These are phyloP conservation scores for Solanum peruvianum DNA, from an alignment of 257 asterid species.

Conservation along the genomic window DNA sequence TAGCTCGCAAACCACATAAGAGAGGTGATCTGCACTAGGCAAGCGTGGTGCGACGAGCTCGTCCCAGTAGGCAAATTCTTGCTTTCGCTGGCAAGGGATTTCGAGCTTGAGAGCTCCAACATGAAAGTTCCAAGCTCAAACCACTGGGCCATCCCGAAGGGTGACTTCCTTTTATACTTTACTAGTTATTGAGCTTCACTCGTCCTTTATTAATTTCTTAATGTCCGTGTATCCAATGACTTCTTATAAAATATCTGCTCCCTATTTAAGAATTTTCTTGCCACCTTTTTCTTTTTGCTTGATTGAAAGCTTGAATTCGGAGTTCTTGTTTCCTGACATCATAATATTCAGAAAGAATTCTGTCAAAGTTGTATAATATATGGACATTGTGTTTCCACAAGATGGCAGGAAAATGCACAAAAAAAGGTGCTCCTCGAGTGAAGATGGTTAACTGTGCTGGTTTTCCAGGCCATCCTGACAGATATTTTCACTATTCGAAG, in stretches of 20 bases:
- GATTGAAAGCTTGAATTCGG: neutral
- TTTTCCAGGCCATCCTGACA: conserved; percentile 67
- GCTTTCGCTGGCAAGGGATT: too few relatives aligned
- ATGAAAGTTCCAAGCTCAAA: too few relatives aligned
- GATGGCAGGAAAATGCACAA: conserved; percentile 70
- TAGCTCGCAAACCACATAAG: too few relatives aligned
- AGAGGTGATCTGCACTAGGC: too few relatives aligned
- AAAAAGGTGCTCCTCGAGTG: conserved; percentile 66
- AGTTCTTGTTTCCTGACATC: neutral
- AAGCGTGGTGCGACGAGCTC: too few relatives aligned
- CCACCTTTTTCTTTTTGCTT: neutral
- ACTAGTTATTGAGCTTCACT: neutral
- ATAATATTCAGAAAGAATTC: neutral
- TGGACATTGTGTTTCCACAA: neutral
- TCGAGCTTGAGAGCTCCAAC: too few relatives aligned
- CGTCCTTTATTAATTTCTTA: neutral
- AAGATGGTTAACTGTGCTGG: conserved; percentile 69
- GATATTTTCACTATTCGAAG: conserved; percentile 67
- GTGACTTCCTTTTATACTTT: neutral
- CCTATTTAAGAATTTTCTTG: neutral
- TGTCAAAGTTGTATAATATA: neutral
- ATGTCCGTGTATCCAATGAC: neutral
- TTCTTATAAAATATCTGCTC: neutral
- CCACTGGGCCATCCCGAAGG: too few relatives aligned
- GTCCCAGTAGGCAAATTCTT: too few relatives aligned